Conservation (phyloP, 768 basidiomycete species). For the Candolleomyces aberdarensis region DNA sequence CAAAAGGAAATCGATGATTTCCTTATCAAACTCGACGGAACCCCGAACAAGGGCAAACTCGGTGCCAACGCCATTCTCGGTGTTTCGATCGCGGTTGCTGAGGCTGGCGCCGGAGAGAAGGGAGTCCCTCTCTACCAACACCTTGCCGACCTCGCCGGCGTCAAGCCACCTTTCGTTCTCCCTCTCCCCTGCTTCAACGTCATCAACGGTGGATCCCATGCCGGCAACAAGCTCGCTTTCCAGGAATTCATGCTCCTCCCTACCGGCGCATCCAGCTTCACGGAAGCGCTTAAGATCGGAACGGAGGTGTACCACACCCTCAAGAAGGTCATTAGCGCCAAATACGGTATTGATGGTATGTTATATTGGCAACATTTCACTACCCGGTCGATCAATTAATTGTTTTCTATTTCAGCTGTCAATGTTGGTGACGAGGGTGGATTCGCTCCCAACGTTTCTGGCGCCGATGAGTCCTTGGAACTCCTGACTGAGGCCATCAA, state of each 20-base stretch:
- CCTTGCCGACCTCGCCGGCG: slow-evolving; percentile 92
- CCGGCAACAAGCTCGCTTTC: slow-evolving; percentile 99
- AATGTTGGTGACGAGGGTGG: slow-evolving; percentile 99
- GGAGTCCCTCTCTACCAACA: slow-evolving; percentile 94
- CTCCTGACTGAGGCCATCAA: slow-evolving; percentile 94
- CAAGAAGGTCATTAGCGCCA: slow-evolving; percentile 98
- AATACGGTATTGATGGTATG: slow-evolving; percentile 97
- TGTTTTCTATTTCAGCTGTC: slow-evolving; percentile 58
- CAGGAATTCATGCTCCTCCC: slow-evolving; percentile 99
- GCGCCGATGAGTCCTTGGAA: slow-evolving; percentile 96
- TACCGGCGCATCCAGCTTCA: slow-evolving; percentile 87
- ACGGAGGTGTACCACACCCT: slow-evolving; percentile 97
- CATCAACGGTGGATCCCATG: slow-evolving; percentile 99
- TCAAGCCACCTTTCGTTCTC: slow-evolving; percentile 91
- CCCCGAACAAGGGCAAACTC: slow-evolving; percentile 98
- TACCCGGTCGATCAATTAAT: slow-evolving; percentile 11
- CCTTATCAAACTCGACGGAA: slow-evolving; percentile 96
- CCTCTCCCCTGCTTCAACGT: slow-evolving; percentile 97
- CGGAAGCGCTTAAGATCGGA: slow-evolving; percentile 98
- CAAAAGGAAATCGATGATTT: slow-evolving; percentile 98
- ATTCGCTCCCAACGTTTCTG: slow-evolving; percentile 96
- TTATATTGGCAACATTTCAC: not conserved
- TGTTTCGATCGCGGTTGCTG: slow-evolving; percentile 92
- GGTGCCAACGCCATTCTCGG: slow-evolving; percentile 99
- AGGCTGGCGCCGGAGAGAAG: slow-evolving; percentile 94